Evolutionary conservation across 805 yeast genomes (phyloP).

Genomic region (Nakazawaea holstii): DNA sequence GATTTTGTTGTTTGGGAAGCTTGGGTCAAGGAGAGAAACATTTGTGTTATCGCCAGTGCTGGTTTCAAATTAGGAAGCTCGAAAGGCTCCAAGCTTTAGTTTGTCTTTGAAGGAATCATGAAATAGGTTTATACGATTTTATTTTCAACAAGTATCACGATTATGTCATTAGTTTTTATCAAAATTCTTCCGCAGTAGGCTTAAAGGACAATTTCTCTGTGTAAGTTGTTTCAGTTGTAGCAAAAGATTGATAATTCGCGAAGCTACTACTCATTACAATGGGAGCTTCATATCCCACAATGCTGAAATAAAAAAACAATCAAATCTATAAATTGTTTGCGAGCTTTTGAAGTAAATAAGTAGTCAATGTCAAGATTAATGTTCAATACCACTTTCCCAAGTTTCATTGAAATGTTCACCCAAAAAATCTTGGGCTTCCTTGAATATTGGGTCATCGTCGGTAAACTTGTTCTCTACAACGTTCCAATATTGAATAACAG

Average conservation of each 20-base stretch:
- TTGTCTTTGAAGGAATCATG: not conserved
- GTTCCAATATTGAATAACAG: slow-evolving; percentile 51
- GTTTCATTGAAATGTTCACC: slow-evolving; percentile 58
- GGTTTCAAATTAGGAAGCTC: slow-evolving; percentile 48
- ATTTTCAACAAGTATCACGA: not conserved
- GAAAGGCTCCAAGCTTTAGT: slow-evolving; percentile 19
- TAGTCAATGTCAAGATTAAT: slow-evolving; percentile 4
- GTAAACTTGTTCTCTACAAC: slow-evolving; percentile 28
- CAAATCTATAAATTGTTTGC: not conserved
- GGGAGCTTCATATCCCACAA: too few species aligned
- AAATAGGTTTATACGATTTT: not conserved
- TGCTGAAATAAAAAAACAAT: too few species aligned
- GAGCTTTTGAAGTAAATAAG: slow-evolving; percentile 15
- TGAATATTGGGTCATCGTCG: slow-evolving; percentile 39
- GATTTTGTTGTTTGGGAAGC: slow-evolving; percentile 74
- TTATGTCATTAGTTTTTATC: too few species aligned
- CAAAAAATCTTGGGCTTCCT: slow-evolving; percentile 35
- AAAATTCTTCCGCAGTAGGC: too few species aligned
- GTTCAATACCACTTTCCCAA: slow-evolving; percentile 44
- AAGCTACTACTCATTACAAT: too few species aligned
- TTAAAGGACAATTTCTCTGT: too few species aligned
- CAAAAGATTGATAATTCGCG: too few species aligned
- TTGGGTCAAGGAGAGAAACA: slow-evolving; percentile 69
- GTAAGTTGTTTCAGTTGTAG: too few species aligned
- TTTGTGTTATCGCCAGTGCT: slow-evolving; percentile 79